These are phyloP conservation scores for Margaritispora aquatica DNA, from an alignment of 495 filamentous ascomycete species.

Conservation along the genomic window DNA sequence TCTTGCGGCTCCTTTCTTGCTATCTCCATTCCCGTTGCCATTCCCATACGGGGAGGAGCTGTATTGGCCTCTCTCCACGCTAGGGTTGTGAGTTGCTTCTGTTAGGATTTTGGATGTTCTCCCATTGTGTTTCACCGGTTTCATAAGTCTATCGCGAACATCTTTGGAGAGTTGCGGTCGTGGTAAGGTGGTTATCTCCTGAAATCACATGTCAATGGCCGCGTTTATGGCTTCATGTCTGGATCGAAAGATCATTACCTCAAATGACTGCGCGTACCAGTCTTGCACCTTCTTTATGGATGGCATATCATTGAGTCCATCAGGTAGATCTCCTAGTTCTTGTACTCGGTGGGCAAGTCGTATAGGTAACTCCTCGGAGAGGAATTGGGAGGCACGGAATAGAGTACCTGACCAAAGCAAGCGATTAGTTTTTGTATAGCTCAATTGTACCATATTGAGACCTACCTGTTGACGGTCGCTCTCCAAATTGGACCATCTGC, in stretches of 20 bases:
- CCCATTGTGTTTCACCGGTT: constrained; percentile 57
- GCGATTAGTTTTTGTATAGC: constrained; percentile 1
- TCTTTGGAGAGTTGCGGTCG: constrained; percentile 71
- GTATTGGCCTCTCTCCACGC: constrained; percentile 82
- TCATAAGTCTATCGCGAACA: constrained; percentile 70
- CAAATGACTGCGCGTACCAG: constrained; percentile 99
- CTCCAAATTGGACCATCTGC: constrained; percentile 99
- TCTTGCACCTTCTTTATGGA: constrained; percentile 92
- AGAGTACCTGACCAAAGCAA: constrained; percentile 63
- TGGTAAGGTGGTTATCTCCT: constrained; percentile 87
- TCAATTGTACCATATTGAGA: neutral
- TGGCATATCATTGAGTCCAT: constrained; percentile 97
- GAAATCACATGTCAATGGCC: constrained; percentile 29
- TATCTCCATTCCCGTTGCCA: constrained; percentile 35
- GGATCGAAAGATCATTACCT: constrained; percentile 50
- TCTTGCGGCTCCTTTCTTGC: constrained; percentile 49
- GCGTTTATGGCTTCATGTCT: neutral
- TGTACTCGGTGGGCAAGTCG: constrained; percentile 93
- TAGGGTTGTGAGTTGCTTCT: constrained; percentile 83
- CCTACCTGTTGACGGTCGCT: constrained; percentile 78
- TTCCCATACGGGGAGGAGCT: constrained; percentile 57
- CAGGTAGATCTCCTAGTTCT: constrained; percentile 86
- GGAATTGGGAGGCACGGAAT: constrained; percentile 95
- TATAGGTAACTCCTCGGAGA: constrained; percentile 96
- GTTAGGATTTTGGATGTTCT: constrained; percentile 60